phyloP scores from a whole-genome alignment of 176 grass and related monocot genomes.

The Melocanna baccifera region DNA sequence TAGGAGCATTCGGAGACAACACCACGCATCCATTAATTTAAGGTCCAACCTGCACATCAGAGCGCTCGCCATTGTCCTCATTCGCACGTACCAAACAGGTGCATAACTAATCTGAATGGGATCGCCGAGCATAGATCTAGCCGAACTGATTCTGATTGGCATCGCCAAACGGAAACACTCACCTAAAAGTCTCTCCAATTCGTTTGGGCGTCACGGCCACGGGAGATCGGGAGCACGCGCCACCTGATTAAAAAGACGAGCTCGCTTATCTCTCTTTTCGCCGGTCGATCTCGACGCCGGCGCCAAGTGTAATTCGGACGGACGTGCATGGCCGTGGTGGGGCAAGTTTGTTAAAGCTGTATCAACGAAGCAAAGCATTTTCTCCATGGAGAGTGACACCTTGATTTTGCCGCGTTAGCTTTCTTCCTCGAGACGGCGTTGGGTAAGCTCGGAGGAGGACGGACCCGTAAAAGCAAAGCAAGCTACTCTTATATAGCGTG shows the following conservation, averaged over 20 bases:
- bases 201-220: slow-evolving; percentile 19
- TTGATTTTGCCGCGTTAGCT: not conserved
- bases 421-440: not conserved
- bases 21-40: not conserved
- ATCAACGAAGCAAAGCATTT: slow-evolving; percentile 21
- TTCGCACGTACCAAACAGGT: slow-evolving; percentile 6
- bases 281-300: not conserved
- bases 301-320: not conserved
- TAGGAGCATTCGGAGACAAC: not conserved
- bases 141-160: not conserved
- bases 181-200: slow-evolving; percentile 16
- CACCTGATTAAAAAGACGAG: not conserved
- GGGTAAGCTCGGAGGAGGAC: slow-evolving; percentile 1
- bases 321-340: not conserved
- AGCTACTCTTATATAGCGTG: too few relatives aligned
- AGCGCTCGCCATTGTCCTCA: not conserved
- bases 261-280: not conserved
- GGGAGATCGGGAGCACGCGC: not conserved
- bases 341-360: slow-evolving; percentile 34
- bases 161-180: not conserved
- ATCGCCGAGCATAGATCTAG: not conserved
- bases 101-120: slow-evolving; percentile 19
- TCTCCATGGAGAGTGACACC: not conserved
- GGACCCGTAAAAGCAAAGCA: slow-evolving; percentile 31
- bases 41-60: slow-evolving; percentile 22